A percentile compares a stretch with the other conserved stretches of the same genome.
These are phyloP conservation scores for Candida hungchunana DNA, from an alignment of 805 yeast genomes.

Conservation along the genomic window DNA sequence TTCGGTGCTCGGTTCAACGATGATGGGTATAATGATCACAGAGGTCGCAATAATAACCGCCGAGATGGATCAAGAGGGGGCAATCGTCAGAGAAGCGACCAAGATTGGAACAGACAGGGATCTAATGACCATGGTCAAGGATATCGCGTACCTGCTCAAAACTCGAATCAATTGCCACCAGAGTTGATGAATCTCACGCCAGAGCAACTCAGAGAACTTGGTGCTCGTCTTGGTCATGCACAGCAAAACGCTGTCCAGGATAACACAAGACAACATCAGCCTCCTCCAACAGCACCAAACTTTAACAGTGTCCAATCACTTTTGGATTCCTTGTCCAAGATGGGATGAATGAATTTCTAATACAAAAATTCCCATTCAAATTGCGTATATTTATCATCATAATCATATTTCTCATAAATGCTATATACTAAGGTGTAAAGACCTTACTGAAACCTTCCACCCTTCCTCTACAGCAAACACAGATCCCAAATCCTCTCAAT, in stretches of 20 bases:
- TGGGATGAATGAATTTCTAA: too few relatives aligned
- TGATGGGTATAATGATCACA: not conserved
- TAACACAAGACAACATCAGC: conserved; percentile 5
- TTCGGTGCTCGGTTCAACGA: not conserved
- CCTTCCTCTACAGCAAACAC: conserved; percentile 78
- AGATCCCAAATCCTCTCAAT: conserved; percentile 65
- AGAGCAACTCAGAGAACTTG: conserved; percentile 9
- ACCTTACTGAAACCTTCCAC: conserved; percentile 55
- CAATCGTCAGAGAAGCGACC: conserved; percentile 1
- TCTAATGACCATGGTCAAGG: not conserved
- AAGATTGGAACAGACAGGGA: conserved; percentile 1
- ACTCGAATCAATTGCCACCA: conserved; percentile 5
- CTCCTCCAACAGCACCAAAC: not conserved
- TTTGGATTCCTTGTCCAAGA: conserved; percentile 34
- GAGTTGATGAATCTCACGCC: conserved; percentile 6
- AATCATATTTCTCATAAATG: conserved; percentile 9
- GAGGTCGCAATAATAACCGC: not conserved
- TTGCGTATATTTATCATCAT: not conserved
- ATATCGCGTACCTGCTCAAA: not conserved
- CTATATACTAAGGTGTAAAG: conserved; percentile 27
- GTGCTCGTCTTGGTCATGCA: conserved; percentile 8
- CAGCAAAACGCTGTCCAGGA: conserved; percentile 4
- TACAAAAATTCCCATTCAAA: too few relatives aligned
- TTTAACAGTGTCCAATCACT: conserved; percentile 29
- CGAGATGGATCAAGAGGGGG: not conserved